Evolutionary conservation across 2,329 filamentous ascomycete genomes (phyloP), one percentile per base, ranked within the genome.

Genomic region (Aspergillus eucalypticola): DNA sequence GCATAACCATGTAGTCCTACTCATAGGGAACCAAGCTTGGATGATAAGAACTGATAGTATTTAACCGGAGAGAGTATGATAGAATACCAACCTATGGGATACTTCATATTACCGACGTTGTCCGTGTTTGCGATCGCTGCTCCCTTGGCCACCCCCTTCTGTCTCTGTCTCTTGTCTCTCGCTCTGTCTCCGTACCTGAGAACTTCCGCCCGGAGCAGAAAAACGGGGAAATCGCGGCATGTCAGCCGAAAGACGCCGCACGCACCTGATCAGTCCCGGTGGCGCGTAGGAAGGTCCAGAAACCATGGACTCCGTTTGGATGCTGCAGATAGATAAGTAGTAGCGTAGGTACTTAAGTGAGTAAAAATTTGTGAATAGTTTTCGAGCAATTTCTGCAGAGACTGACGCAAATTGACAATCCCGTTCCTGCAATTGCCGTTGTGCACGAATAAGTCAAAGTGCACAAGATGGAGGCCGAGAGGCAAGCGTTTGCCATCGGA

Each of bases 401-500:
- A 38, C 8, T 8, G 27, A 29, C 10, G 10, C 49, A 50, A 23
- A 38, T 19, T 29, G 10, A 27, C 13, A 15, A 17, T 50, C 17
- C 5, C 29, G 15, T 3, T n/a, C 25, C 32, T 50, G 46, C 46
- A 10, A 50, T 50, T 32, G 46, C n/a, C 13, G 11, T 17, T 50
- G 25, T 32, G 15, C 25, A 29, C 29, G 27, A 35, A 5, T n/a
- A 27, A 50, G 46, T 8, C 15, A 50, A 50, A 50, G 25, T 29
- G 10, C 46, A 27, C 17, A 66, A n/a, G 49, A 6, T 25, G 42
- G n/a, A 17, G 46, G 27, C 27, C 23, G 46, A 21, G 32, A 41
- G 50, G 48, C 42, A 39, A 50, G 58, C 46, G 61, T 63, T 67
- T 65, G 64, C 56, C 62, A 66, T 73, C 70, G 69, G 61, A 70